phyloP scores from a whole-genome alignment of 257 asterid species.

The Solanum bulbocastanum region DNA sequence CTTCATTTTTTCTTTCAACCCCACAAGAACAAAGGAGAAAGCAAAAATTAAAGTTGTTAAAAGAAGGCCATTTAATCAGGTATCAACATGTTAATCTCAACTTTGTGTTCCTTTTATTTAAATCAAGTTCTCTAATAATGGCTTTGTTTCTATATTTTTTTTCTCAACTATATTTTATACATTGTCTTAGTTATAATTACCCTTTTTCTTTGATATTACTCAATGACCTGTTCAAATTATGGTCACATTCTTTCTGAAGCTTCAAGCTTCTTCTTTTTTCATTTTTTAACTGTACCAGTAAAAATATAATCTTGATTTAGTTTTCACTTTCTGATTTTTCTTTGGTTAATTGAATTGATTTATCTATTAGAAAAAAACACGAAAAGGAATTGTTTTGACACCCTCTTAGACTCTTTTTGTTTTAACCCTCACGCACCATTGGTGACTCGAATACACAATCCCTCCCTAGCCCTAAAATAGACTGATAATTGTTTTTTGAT shows the following conservation, averaged over 20 bases:
- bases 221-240: conserved; percentile 12
- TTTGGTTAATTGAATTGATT: neutral
- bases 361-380: neutral
- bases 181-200: conserved; percentile 8
- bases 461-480: neutral
- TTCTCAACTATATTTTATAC: neutral
- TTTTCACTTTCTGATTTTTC: neutral
- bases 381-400: neutral
- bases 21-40: neutral
- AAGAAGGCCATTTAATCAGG: conserved; percentile 18
- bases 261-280: conserved; percentile 16
- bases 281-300: neutral
- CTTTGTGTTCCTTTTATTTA: conserved; percentile 11
- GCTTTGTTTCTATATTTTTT: neutral
- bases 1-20: neutral
- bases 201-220: conserved; percentile 28
- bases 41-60: conserved; percentile 4
- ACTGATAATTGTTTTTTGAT: neutral
- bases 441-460: neutral
- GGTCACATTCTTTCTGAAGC: conserved; percentile 31
- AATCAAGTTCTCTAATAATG: conserved; percentile 4
- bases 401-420: neutral
- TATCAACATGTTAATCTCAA: conserved; percentile 17
- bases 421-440: neutral
- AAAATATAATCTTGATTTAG: neutral